phyloP scores from a whole-genome alignment of 192 early-diverging fungal genomes.

The Backusella psychrophila region DNA sequence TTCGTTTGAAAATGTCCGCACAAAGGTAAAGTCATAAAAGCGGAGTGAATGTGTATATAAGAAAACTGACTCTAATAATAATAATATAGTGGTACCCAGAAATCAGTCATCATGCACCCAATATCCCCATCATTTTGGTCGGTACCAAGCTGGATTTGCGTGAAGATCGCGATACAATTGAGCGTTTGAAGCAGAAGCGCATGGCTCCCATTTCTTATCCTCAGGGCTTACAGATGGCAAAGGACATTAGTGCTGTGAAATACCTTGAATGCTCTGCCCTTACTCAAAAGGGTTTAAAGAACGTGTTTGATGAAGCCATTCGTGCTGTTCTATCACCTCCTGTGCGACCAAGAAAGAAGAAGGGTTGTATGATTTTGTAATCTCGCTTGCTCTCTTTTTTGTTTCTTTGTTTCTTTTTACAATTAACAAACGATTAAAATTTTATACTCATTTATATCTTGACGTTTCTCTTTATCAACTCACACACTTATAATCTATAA shows the following conservation, averaged over 20 bases:
- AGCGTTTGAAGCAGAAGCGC: slow-evolving; percentile 73
- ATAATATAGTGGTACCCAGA: slow-evolving; percentile 88
- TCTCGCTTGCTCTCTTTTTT: background rate
- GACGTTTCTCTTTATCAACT: background rate
- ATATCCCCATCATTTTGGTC: slow-evolving; percentile 82
- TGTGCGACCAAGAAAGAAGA: slow-evolving; percentile 47
- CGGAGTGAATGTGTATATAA: background rate
- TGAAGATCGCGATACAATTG: slow-evolving; percentile 76
- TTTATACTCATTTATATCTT: background rate
- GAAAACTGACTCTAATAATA: slow-evolving; percentile 54
- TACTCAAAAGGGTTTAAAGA: slow-evolving; percentile 91
- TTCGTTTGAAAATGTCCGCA: slow-evolving; percentile 29
- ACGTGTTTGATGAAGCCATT: slow-evolving; percentile 93
- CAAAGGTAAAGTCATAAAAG: slow-evolving; percentile 23
- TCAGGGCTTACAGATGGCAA: slow-evolving; percentile 73
- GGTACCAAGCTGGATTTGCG: slow-evolving; percentile 92
- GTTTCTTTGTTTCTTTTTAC: background rate
- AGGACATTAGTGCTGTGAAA: slow-evolving; percentile 76
- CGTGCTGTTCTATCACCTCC: slow-evolving; percentile 74
- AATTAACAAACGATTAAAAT: background rate
- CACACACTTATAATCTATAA: background rate
- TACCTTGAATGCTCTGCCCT: slow-evolving; percentile 92
- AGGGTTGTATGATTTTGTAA: slow-evolving; percentile 67
- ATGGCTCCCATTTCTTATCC: slow-evolving; percentile 77
- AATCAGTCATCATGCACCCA: slow-evolving; percentile 84